Conservation (phyloP, 495 filamentous ascomycete genomes). For the Amorphotheca resinae region DNA sequence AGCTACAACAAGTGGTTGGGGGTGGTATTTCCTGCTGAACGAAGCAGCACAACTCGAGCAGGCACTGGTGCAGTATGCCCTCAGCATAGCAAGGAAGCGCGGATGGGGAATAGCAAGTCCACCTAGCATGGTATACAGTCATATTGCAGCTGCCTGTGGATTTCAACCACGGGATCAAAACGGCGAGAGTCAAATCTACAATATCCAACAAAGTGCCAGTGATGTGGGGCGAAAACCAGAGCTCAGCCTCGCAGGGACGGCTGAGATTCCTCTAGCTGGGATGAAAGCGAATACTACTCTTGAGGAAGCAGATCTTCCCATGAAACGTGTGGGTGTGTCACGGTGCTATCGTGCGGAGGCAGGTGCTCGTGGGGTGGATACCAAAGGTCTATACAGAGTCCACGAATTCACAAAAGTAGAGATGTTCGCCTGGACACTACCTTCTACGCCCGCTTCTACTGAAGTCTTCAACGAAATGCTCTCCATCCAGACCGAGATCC, state of each 20-base stretch:
- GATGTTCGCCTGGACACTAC: conserved; percentile 76
- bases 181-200: conserved; percentile 85
- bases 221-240: conserved; percentile 52
- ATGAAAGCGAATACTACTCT: conserved; percentile 71
- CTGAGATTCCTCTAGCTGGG: conserved; percentile 86
- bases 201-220: conserved; percentile 46
- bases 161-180: conserved; percentile 87
- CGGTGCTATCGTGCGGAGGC: conserved; percentile 92
- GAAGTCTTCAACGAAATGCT: conserved; percentile 73
- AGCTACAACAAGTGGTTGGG: conserved; percentile 75
- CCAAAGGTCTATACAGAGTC: conserved; percentile 93
- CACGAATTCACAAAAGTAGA: conserved; percentile 99
- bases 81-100: conserved; percentile 42
- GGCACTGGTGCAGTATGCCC: conserved; percentile 76
- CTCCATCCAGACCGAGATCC: conserved; percentile 70
- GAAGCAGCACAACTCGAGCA: conserved; percentile 87
- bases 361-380: conserved; percentile 74
- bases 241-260: conserved; percentile 69
- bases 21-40: conserved; percentile 89
- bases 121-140: conserved; percentile 81
- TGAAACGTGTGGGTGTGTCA: conserved; percentile 70
- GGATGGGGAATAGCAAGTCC: conserved; percentile 71
- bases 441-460: conserved; percentile 30
- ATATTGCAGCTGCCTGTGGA: conserved; percentile 81
- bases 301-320: conserved; percentile 48